Evolutionary conservation across 148 eudicot species (phyloP), one percentile per base, ranked within the genome.

Genomic region (Tetragonia tetragonoides): DNA sequence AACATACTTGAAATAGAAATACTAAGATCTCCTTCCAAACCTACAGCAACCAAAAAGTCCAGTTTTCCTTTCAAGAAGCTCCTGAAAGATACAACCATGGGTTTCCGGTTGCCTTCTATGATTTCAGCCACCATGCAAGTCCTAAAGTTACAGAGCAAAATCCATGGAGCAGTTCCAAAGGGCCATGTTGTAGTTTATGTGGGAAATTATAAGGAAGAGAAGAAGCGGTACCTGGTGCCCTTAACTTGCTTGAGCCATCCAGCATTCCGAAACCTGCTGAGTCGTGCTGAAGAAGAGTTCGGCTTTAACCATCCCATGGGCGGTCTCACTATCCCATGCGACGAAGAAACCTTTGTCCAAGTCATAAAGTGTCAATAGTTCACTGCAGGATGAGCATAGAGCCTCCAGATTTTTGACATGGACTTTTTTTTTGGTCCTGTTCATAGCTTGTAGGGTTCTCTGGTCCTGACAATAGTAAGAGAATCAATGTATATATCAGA

Each of bases 261-360:
- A 17, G 83, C 81, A 24, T 89, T 91, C 56, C 88, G 81, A 75
- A 79, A 85, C 39, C 76, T 89, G 79, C 78, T 89, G 21, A 74
- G 66, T 23, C 78, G 65, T 1, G 85, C 91, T 56, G 89, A 91
- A 73, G 92, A 91, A 83, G 89, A 91, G 61, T 91, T 84, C 17
- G 92, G 92, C 20, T 91, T 79, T 73, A 79, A 84, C 75, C 92
- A 87, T 84, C 92, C 92, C 2, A 87, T 81, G 90, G 92, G 92
- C 6, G 88, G 90, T 62, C 81, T 90, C 3, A 90, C 91, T 40
- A 80, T 90, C 46, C 88, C 91, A 7, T 87, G 88, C 67, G 83
- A 76, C 2, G 86, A 88, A 49, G 76, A 86, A 64, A 70, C 78
- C 2, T 88, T 84, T 68, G 67, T 81, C 38, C 49, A 75, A 53